A percentile compares a stretch with the other conserved stretches of the same genome.
phyloP scores from a whole-genome alignment of 108 stramenopile species.

The Skeletonema potamos region DNA sequence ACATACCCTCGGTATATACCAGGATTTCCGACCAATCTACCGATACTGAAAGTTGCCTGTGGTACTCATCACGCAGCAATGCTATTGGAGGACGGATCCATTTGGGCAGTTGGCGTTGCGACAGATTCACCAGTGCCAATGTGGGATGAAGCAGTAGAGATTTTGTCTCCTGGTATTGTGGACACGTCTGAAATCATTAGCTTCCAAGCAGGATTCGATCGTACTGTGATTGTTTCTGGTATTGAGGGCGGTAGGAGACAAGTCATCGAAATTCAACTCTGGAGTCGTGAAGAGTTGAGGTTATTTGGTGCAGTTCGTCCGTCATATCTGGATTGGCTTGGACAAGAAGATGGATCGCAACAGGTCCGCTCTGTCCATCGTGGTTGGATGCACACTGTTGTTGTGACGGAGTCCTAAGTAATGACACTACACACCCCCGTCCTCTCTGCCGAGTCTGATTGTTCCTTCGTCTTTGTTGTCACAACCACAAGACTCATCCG shows the following conservation, averaged over 20 bases:
- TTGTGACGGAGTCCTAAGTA: slow-evolving; percentile 49
- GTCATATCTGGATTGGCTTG: slow-evolving; percentile 65
- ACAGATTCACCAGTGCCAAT: slow-evolving; percentile 70
- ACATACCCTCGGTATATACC: slow-evolving; percentile 53
- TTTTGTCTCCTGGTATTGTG: slow-evolving; percentile 63
- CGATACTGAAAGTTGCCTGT: slow-evolving; percentile 63
- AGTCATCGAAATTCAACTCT: slow-evolving; percentile 76
- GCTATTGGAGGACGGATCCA: slow-evolving; percentile 79
- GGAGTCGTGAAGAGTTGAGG: slow-evolving; percentile 70
- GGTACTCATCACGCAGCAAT: slow-evolving; percentile 87
- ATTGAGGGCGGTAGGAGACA: slow-evolving; percentile 32
- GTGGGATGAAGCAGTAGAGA: slow-evolving; percentile 64
- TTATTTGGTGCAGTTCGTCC: slow-evolving; percentile 72
- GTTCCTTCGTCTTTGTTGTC: too few relatives aligned
- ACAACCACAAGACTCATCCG: too few relatives aligned
- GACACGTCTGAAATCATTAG: slow-evolving; percentile 57
- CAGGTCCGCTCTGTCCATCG: slow-evolving; percentile 68
- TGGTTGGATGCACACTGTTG: slow-evolving; percentile 81
- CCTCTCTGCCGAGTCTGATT: too few relatives aligned
- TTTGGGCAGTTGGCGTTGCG: slow-evolving; percentile 80
- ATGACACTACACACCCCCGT: background rate
- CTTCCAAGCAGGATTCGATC: slow-evolving; percentile 80
- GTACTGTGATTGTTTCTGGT: slow-evolving; percentile 71
- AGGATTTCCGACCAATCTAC: slow-evolving; percentile 57
- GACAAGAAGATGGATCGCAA: slow-evolving; percentile 3